Evolutionary conservation across 345 rosid species (phyloP), one percentile per base, ranked within the genome.

Genomic region (Draba incana): DNA sequence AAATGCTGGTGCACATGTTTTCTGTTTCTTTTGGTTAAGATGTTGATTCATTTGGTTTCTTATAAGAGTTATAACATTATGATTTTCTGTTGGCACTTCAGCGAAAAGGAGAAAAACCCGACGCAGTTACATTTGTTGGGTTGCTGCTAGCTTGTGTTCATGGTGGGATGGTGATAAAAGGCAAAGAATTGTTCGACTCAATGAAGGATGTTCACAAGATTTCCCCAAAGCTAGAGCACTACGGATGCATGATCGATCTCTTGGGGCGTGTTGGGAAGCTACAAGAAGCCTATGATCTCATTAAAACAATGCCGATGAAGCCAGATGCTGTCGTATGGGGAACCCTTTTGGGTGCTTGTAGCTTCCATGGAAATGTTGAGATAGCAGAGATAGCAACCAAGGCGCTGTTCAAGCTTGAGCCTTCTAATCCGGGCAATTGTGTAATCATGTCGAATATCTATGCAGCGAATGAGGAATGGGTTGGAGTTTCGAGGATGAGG

Each of bases 321-420:
- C 90, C 96, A 12, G 98, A 89, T 71, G 81, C 98, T 54, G 88
- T 85, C 4, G 76, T 87, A 25, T 88, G 96, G 92, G 93, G 96
- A 62, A 78, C 96, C 49, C 79, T 92, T 31, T 75, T 92, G 39
- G 98, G 93, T n/a, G 92, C 93, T 57, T 83, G 92, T 76, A 85
- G 93, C 74, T 86, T 88, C 64, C 81, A 85, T 57, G 82, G 77
- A 38, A 81, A 82, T 39, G 83, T 85, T 35, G 86, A 87, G 77
- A 56, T 87, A 38, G 93, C 81, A 57, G 97, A 88, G 80, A 76
- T 75, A 79, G 96, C 96, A 50, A 88, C 80, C 4, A 79, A 77
- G 57, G 76, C 77, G 38, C 83, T 88, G 64, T 79, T 82, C 73
- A 74, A 82, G 78, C 84, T 91, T 8, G 91, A 91, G 69, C 92